Conservation (phyloP, 306 rosid genomes). For the Datisca glomerata region DNA sequence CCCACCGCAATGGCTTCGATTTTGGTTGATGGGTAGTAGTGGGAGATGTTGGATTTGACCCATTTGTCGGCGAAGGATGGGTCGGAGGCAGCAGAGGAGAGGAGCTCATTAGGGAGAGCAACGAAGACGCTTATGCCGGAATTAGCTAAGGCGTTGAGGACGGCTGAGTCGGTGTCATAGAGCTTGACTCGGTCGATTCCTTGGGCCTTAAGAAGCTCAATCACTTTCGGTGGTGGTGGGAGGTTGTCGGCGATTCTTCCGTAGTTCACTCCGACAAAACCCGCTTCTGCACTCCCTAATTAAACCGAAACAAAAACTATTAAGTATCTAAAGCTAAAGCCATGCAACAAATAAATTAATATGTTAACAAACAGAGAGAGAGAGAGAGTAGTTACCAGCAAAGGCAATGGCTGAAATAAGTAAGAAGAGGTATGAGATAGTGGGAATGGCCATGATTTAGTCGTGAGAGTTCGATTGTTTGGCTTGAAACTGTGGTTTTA, state of each 20-base stretch:
- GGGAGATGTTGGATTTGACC: conserved; percentile 51
- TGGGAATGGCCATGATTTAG: conserved; percentile 36
- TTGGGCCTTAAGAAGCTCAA: conserved; percentile 41
- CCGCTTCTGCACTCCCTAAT: conserved; percentile 26
- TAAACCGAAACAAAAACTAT: background rate
- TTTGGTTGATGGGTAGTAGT: conserved; percentile 44
- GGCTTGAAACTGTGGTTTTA: conserved; percentile 7
- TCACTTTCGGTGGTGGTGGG: conserved; percentile 49
- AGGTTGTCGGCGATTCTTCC: conserved; percentile 59
- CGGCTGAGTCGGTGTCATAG: conserved; percentile 56
- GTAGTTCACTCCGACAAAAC: conserved; percentile 63
- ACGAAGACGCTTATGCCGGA: conserved; percentile 39
- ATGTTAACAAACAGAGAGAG: background rate
- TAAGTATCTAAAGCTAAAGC: no score
- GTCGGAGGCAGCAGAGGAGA: conserved; percentile 42
- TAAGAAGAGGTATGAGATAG: conserved; percentile 9
- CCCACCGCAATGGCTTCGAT: conserved; percentile 76
- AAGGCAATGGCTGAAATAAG: conserved; percentile 12
- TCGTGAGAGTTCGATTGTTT: background rate
- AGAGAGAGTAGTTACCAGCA: conserved; percentile 24
- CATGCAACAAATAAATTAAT: no score
- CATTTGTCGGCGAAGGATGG: conserved; percentile 60
- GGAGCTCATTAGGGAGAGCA: conserved; percentile 65
- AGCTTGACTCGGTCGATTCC: conserved; percentile 55
- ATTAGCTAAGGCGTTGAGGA: conserved; percentile 45